Conservation (phyloP, 2,329 filamentous ascomycete genomes). For the Leptographium wingfieldii region DNA sequence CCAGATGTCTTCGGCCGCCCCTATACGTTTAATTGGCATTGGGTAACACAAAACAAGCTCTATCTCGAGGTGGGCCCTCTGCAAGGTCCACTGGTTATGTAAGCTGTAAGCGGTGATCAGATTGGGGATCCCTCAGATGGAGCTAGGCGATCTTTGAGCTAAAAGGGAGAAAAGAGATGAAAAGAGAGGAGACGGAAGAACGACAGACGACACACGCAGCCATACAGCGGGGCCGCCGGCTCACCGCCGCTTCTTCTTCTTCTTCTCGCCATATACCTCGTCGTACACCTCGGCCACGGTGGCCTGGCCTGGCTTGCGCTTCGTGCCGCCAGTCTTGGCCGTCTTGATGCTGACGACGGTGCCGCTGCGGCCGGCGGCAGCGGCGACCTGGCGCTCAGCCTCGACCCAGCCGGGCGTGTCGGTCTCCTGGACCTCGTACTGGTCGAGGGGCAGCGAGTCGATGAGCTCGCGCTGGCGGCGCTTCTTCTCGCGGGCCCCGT, state of each 20-base stretch:
- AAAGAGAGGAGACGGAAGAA: background rate
- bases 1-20: too few relatives aligned
- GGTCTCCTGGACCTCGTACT: conserved; percentile 55
- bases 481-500: conserved; percentile 53
- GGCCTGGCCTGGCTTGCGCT: conserved; percentile 53
- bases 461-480: conserved; percentile 70
- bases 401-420: conserved; percentile 51
- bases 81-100: too few relatives aligned
- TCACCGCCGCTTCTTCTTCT: conserved; percentile 31
- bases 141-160: too few relatives aligned
- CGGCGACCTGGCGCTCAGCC: conserved; percentile 62
- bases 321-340: conserved; percentile 39
- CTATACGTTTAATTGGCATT: too few relatives aligned
- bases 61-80: too few relatives aligned
- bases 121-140: too few relatives aligned
- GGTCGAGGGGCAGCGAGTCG: conserved; percentile 77
- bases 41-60: too few relatives aligned
- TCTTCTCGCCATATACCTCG: conserved; percentile 37
- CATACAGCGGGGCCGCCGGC: too few relatives aligned
- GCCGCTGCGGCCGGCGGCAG: conserved; percentile 26
- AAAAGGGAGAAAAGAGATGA: background rate
- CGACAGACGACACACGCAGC: too few relatives aligned
- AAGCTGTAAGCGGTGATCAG: too few relatives aligned
- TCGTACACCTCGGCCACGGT: conserved; percentile 52
- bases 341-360: conserved; percentile 71